A percentile compares a stretch with the other conserved stretches of the same genome.
Evolutionary conservation across 352 stramenopile genomes (phyloP).

Genomic region (Globisporangium cederbergense): DNA sequence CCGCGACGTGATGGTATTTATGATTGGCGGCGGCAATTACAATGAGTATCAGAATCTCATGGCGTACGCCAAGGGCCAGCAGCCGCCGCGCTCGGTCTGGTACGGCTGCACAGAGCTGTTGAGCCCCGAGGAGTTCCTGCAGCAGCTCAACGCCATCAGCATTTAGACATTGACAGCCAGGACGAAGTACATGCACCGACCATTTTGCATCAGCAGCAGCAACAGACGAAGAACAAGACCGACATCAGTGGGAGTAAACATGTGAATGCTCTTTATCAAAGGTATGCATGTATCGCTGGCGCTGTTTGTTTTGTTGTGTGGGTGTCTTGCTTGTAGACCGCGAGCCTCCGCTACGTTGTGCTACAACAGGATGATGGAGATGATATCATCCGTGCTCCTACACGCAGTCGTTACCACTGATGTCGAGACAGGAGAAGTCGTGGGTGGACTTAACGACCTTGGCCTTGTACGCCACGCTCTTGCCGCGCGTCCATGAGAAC

Average conservation of each 20-base stretch:
- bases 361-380: too few species aligned
- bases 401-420: slow-evolving; percentile 70
- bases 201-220: background rate
- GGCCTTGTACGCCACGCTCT: slow-evolving; percentile 73
- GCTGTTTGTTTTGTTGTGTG: background rate
- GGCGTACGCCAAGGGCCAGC: slow-evolving; percentile 71
- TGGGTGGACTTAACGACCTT: slow-evolving; percentile 76
- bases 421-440: slow-evolving; percentile 72
- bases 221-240: background rate
- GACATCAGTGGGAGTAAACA: background rate
- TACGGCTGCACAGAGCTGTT: slow-evolving; percentile 90
- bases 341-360: background rate
- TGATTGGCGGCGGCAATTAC: slow-evolving; percentile 86
- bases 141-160: slow-evolving; percentile 74
- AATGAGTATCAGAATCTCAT: slow-evolving; percentile 88
- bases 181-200: background rate
- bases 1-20: slow-evolving; percentile 84
- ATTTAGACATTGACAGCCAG: slow-evolving; percentile 26
- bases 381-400: slow-evolving; percentile 14
- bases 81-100: slow-evolving; percentile 67
- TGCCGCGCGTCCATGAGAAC: slow-evolving; percentile 66
- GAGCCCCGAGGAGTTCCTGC: slow-evolving; percentile 86
- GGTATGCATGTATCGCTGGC: background rate
- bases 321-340: background rate
- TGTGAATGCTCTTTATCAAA: background rate